Percentiles rank a stretch among this genome's conserved stretches.
phyloP scores from a whole-genome alignment of 345 rosid genomes.

The Citrus unshiu region DNA sequence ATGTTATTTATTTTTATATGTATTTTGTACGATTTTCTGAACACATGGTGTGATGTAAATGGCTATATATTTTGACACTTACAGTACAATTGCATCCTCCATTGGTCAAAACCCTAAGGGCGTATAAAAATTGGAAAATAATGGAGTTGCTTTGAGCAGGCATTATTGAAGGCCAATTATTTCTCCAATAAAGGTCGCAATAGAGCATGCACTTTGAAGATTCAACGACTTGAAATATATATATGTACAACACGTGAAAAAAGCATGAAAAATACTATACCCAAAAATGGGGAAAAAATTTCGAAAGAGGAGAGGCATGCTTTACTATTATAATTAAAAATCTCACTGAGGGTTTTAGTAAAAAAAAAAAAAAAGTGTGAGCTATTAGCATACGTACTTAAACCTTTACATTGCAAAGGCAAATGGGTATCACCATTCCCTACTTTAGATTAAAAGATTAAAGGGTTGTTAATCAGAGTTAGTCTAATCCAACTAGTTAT shows the following conservation, averaged over 20 bases:
- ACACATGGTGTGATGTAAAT: too few relatives aligned
- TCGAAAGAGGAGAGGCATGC: background rate
- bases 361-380: background rate
- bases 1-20: too few relatives aligned
- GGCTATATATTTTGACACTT: too few relatives aligned
- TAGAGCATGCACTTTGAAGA: constrained; percentile 30
- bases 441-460: constrained; percentile 6
- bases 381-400: background rate
- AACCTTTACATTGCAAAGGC: background rate
- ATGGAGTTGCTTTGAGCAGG: background rate
- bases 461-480: constrained; percentile 6
- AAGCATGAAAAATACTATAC: constrained; percentile 26
- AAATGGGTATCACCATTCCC: background rate
- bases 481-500: constrained; percentile 19
- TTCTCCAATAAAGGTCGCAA: constrained; percentile 17
- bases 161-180: constrained; percentile 5
- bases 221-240: constrained; percentile 8
- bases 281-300: background rate
- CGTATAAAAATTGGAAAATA: background rate
- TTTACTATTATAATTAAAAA: constrained; percentile 13
- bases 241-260: constrained; percentile 42
- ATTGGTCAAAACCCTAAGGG: background rate
- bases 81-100: background rate
- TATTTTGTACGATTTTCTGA: too few relatives aligned
- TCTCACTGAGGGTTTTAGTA: constrained; percentile 15